These are phyloP conservation scores for Akebia trifoliata DNA, from an alignment of 164 flowering plant species.

Conservation along the genomic window DNA sequence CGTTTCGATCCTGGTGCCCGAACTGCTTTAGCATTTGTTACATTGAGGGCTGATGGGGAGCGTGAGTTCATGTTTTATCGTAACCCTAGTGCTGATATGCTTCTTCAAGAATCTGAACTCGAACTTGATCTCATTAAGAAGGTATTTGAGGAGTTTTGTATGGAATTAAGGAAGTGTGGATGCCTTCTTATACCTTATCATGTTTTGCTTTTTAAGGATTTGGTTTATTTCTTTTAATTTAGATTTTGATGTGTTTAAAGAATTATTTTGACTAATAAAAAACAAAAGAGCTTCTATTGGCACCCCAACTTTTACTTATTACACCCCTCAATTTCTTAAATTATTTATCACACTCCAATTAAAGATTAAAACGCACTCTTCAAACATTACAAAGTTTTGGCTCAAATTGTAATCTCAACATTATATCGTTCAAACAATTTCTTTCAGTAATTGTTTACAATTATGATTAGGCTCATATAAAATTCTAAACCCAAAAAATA, in stretches of 20 bases:
- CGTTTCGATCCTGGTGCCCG: constrained; percentile 96
- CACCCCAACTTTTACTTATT: too few relatives aligned
- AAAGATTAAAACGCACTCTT: too few relatives aligned
- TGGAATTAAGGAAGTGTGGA: not conserved
- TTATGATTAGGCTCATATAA: too few relatives aligned
- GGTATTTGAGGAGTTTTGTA: constrained; percentile 29
- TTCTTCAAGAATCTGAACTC: constrained; percentile 79
- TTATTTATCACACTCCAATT: too few relatives aligned
- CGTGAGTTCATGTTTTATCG: constrained; percentile 99
- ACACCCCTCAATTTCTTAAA: too few relatives aligned
- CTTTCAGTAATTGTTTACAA: too few relatives aligned
- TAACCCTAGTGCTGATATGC: constrained; percentile 99
- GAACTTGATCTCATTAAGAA: constrained; percentile 70
- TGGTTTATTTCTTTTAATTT: constrained; percentile 1
- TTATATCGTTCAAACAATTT: too few relatives aligned
- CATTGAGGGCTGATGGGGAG: constrained; percentile 77
- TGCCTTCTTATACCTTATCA: not conserved
- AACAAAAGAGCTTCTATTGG: too few relatives aligned
- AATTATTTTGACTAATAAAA: not conserved
- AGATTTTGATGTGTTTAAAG: not conserved
- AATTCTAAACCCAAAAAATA: too few relatives aligned
- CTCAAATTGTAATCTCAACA: too few relatives aligned
- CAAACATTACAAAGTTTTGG: too few relatives aligned
- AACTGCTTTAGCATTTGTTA: constrained; percentile 97
- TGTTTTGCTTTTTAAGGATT: not conserved